Conservation (phyloP, 2,329 filamentous ascomycete genomes). For the Trichoderma aggressivum region DNA sequence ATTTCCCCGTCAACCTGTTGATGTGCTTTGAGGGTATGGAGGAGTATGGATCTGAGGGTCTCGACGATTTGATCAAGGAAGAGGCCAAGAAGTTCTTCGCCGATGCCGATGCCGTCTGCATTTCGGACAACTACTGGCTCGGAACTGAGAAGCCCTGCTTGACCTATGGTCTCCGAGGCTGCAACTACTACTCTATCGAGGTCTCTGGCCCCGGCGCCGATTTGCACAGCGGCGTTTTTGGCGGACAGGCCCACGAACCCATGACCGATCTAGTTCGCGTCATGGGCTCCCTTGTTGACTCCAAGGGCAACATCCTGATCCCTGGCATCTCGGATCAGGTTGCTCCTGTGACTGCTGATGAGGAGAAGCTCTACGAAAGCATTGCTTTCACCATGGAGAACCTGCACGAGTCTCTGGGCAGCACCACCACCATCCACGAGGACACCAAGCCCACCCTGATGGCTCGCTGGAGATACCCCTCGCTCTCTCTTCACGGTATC, state of each 20-base stretch:
- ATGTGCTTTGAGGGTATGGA: conserved; percentile 99
- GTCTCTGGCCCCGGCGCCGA: conserved; percentile 89
- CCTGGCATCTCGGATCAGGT: conserved; percentile 94
- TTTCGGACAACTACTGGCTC: conserved; percentile 99
- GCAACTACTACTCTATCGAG: conserved; percentile 95
- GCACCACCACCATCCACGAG: conserved; percentile 78
- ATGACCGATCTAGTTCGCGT: conserved; percentile 93
- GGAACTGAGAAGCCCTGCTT: conserved; percentile 97
- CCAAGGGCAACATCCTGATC: conserved; percentile 87
- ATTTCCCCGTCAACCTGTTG: conserved; percentile 94
- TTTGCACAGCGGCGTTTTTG: conserved; percentile 94
- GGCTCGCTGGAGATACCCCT: conserved; percentile 93
- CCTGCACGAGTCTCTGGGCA: conserved; percentile 86
- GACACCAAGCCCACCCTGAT: conserved; percentile 92
- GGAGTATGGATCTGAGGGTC: conserved; percentile 93
- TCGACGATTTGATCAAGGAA: conserved; percentile 88
- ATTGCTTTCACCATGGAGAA: conserved; percentile 98
- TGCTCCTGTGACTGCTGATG: conserved; percentile 79
- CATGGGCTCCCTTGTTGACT: conserved; percentile 80
- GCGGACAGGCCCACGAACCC: conserved; percentile 92
- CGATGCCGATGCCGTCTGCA: conserved; percentile 93
- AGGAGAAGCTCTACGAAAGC: conserved; percentile 79
- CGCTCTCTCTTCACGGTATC: conserved; percentile 87
- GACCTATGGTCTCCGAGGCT: conserved; percentile 93
- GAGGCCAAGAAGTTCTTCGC: conserved; percentile 95